These are phyloP conservation scores for Venturia asperata DNA, from an alignment of 2,329 filamentous ascomycete genomes.

Conservation along the genomic window DNA sequence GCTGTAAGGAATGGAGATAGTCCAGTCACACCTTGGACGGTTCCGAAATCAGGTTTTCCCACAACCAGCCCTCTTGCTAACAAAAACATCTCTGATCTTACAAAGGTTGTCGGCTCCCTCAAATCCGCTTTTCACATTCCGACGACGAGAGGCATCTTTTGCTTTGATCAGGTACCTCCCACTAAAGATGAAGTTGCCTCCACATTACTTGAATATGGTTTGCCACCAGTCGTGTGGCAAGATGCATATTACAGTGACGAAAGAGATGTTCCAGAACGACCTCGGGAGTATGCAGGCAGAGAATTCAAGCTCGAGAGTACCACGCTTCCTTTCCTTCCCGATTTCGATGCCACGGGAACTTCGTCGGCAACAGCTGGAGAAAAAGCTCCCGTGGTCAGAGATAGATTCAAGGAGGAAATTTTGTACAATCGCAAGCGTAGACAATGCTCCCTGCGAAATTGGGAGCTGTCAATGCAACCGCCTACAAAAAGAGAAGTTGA, in stretches of 20 bases:
- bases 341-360: slow-evolving; percentile 61
- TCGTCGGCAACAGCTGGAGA: slow-evolving; percentile 51
- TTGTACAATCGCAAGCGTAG: slow-evolving; percentile 47
- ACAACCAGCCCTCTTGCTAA: background rate
- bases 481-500: slow-evolving; percentile 64
- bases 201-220: slow-evolving; percentile 50
- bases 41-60: slow-evolving; percentile 6
- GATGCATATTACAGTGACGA: slow-evolving; percentile 81
- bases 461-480: slow-evolving; percentile 68
- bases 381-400: slow-evolving; percentile 40
- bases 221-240: slow-evolving; percentile 70
- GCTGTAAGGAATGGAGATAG: slow-evolving; percentile 23
- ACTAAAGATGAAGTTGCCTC: slow-evolving; percentile 41
- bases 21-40: slow-evolving; percentile 29
- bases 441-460: slow-evolving; percentile 58
- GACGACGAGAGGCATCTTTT: slow-evolving; percentile 13
- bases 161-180: slow-evolving; percentile 36
- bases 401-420: slow-evolving; percentile 47
- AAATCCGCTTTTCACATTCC: slow-evolving; percentile 12
- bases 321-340: slow-evolving; percentile 70
- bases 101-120: background rate
- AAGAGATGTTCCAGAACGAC: slow-evolving; percentile 68
- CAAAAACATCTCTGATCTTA: background rate
- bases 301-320: slow-evolving; percentile 73
- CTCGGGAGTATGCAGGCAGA: slow-evolving; percentile 77